Evolutionary conservation across 768 basidiomycete species (phyloP).

Genomic region (Fistulinella prunicolor): DNA sequence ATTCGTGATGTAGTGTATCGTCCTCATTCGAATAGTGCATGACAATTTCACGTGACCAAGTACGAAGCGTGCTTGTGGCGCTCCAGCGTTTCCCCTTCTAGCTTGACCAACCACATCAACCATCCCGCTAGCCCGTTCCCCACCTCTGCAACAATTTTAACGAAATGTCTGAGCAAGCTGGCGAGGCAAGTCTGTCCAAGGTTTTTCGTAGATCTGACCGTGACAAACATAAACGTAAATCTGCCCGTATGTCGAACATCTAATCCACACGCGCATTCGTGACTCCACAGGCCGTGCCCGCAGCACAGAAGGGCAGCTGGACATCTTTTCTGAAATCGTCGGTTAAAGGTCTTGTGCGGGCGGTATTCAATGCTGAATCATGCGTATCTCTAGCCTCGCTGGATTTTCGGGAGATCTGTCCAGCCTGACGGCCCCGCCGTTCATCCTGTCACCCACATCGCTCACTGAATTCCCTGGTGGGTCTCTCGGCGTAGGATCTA

Average conservation of each 20-base stretch:
- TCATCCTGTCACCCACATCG: conserved; percentile 89
- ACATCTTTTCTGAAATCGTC: conserved; percentile 88
- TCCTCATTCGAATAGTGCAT: conserved; percentile 8
- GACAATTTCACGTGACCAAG: conserved; percentile 22
- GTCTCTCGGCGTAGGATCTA: conserved; percentile 17
- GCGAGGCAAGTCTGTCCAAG: conserved; percentile 35
- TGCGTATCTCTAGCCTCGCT: conserved; percentile 54
- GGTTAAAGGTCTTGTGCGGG: conserved; percentile 27
- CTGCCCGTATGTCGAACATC: conserved; percentile 37
- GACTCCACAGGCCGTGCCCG: conserved; percentile 62
- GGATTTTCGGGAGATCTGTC: conserved; percentile 88
- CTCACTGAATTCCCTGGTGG: conserved; percentile 89
- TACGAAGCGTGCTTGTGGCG: not conserved
- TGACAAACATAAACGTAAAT: conserved; percentile 24
- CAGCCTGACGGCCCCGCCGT: conserved; percentile 79
- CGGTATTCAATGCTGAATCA: conserved; percentile 1
- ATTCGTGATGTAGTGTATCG: conserved; percentile 16
- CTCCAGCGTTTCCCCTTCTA: not conserved
- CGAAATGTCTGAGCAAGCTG: conserved; percentile 40
- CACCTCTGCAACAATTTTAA: not conserved
- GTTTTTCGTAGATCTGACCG: conserved; percentile 22
- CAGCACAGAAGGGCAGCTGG: conserved; percentile 84
- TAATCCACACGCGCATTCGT: conserved; percentile 19
- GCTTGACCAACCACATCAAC: conserved; percentile 9
- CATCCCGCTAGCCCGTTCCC: conserved; percentile 12